These are phyloP conservation scores for Apocynum venetum DNA, from an alignment of 257 asterid genomes.

Conservation along the genomic window DNA sequence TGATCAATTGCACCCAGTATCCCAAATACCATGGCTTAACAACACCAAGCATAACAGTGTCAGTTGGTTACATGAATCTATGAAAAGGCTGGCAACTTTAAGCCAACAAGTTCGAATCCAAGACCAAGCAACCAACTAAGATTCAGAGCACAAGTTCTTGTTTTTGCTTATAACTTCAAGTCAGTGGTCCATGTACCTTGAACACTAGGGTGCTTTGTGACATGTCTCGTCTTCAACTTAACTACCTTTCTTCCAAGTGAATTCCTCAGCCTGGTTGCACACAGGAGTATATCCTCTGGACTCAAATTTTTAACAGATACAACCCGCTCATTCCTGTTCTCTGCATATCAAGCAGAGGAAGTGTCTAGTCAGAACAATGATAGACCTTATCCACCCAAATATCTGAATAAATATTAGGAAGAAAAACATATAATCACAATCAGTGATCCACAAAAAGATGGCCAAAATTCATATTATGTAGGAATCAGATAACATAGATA, in stretches of 20 bases:
- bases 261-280: constrained; percentile 67
- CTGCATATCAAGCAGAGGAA: constrained; percentile 27
- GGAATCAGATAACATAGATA: too few relatives aligned
- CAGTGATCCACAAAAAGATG: too few relatives aligned
- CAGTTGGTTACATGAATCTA: too few relatives aligned
- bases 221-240: constrained; percentile 75
- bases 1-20: too few relatives aligned
- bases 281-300: constrained; percentile 59
- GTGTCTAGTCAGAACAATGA: background rate
- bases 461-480: too few relatives aligned
- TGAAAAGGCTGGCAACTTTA: too few relatives aligned
- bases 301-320: constrained; percentile 67
- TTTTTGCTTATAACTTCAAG: constrained; percentile 36
- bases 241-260: constrained; percentile 84
- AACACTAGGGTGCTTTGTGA: constrained; percentile 67
- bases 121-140: too few relatives aligned
- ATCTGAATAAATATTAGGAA: too few relatives aligned
- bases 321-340: constrained; percentile 76
- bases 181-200: constrained; percentile 91
- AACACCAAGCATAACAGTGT: too few relatives aligned
- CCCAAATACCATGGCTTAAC: too few relatives aligned
- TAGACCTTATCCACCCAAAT: background rate
- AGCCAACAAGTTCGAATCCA: too few relatives aligned
- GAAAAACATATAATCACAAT: too few relatives aligned
- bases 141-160: background rate